Evolutionary conservation across 208 protist genomes (phyloP).

Genomic region (Leishmania guyanensis): DNA sequence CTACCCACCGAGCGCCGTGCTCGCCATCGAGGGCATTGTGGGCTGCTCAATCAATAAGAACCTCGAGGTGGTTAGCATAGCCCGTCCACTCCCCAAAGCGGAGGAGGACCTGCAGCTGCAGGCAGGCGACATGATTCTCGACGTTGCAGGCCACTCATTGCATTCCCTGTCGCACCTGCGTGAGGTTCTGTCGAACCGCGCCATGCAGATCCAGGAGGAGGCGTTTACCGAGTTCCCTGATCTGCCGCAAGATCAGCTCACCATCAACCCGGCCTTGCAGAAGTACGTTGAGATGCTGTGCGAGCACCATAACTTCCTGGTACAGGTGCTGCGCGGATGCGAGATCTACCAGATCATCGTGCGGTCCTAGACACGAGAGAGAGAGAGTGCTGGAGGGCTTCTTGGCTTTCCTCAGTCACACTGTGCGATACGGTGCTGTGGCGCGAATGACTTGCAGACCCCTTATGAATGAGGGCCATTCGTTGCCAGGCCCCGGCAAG

Average conservation of each 20-base stretch:
- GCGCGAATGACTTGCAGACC: neutral
- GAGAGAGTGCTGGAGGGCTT: neutral
- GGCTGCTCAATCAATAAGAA: conserved; percentile 89
- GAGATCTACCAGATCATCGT: conserved; percentile 91
- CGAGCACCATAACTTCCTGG: conserved; percentile 89
- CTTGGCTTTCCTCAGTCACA: neutral
- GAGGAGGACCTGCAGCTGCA: conserved; percentile 80
- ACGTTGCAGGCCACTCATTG: conserved; percentile 78
- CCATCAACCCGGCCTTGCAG: conserved; percentile 77
- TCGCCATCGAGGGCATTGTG: conserved; percentile 82
- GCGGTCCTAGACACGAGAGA: conserved; percentile 31
- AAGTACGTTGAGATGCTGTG: conserved; percentile 87
- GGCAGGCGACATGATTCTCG: conserved; percentile 89
- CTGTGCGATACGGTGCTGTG: neutral
- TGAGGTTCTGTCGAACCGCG: conserved; percentile 75
- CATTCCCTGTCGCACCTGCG: conserved; percentile 87
- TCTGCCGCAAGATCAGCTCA: conserved; percentile 57
- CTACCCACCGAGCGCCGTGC: conserved; percentile 66
- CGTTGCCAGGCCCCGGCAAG: neutral
- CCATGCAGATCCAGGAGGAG: conserved; percentile 86
- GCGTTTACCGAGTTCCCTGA: conserved; percentile 74
- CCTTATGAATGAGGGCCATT: neutral
- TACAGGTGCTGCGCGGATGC: conserved; percentile 85
- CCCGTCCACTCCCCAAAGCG: conserved; percentile 64
- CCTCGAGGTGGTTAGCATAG: conserved; percentile 82